Conservation (phyloP, 139 green algal genomes). For the Yamagishiella unicocca region DNA sequence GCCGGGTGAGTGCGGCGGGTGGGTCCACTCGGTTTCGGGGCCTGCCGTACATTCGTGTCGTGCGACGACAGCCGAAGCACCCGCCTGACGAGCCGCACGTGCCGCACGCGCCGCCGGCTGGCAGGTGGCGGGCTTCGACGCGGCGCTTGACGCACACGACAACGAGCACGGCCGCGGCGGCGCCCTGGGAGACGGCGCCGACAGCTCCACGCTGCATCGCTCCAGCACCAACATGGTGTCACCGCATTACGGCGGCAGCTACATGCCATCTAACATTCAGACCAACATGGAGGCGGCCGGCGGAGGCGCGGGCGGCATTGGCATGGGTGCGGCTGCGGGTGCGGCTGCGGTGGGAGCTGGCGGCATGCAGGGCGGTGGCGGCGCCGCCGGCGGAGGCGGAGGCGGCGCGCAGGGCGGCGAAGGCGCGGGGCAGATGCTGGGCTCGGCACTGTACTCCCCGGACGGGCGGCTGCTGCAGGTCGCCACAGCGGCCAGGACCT, state of each 20-base stretch:
- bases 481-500: too few species aligned
- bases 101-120: too few species aligned
- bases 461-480: not conserved
- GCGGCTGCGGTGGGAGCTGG: too few species aligned
- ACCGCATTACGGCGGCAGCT: not conserved
- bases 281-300: not conserved
- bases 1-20: not conserved
- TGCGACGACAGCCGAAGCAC: too few species aligned
- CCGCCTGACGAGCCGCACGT: too few species aligned
- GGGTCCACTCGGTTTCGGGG: too few species aligned
- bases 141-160: not conserved
- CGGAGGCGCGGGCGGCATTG: not conserved
- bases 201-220: not conserved
- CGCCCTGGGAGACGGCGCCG: not conserved
- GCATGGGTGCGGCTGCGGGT: not conserved
- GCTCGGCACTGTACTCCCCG: not conserved
- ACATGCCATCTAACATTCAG: not conserved
- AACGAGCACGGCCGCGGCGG: not conserved
- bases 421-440: not conserved
- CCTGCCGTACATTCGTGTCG: too few species aligned
- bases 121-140: constrained; percentile 45
- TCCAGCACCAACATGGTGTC: not conserved
- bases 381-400: not conserved
- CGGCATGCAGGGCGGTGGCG: not conserved
- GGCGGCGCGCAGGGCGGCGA: not conserved